Evolutionary conservation across 139 green algal genomes (phyloP), one percentile per base, ranked within the genome.

Genomic region (Coelastrella sp.): DNA sequence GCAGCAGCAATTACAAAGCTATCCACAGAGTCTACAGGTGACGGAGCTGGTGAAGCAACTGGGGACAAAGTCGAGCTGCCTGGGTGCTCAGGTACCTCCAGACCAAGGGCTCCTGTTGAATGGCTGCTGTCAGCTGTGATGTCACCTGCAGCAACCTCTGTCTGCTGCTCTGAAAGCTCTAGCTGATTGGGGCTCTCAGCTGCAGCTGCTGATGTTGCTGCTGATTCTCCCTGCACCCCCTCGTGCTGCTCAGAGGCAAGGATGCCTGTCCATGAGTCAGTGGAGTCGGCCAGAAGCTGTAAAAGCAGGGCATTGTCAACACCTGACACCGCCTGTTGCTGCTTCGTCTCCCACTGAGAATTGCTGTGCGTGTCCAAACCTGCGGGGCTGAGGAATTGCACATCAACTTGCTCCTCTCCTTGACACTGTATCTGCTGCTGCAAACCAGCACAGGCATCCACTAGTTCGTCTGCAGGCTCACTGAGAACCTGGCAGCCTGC

Each of bases 1-100:
- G 75, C 75, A 59, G 75, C 75, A 57, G 75, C 75, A 43, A 25
- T 9, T 25, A n/a, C 15, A 32, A 82, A 82, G 37, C 75, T 82
- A 13, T 82, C 75, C 3, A 69, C 53, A 5, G 75, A 82, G 8
- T 71, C 75, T 25, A 35, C 75, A 15, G 75, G 75, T 40, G 75
- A 80, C 19, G 17, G 6, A 4, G 30, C 32, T 34, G 43, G 40
- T 19, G 15, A 53, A n/a, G 5, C 40, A 34, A 13, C 23, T 62
- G 40, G 19, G 25, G 32, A 51, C 71, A 79, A 11, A 11, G 34
- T 37, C 34, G 37, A 13, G 23, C 4, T 25, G 7, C 38, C 69
- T 19, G 38, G 38, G 40, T 64, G 53, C 21, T 64, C 53, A 64
- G 53, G 53, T 21, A 64, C 17, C 17, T 27, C 19, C 53, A 64